Evolutionary conservation across 2,329 filamentous ascomycete genomes (phyloP).

Genomic region (Clonostachys solani): DNA sequence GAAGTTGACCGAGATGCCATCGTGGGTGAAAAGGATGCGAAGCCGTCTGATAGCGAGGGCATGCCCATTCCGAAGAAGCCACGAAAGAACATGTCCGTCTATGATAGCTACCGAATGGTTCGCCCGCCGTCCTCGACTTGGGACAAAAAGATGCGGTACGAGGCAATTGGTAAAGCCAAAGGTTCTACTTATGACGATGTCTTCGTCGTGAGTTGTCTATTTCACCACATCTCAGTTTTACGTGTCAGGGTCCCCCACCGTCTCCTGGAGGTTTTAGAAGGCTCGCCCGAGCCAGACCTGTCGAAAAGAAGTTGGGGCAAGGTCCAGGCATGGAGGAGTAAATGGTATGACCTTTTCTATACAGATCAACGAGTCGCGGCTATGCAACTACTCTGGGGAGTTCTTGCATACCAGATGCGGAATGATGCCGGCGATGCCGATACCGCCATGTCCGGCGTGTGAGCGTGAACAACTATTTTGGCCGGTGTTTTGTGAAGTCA

Average conservation of each 20-base stretch:
- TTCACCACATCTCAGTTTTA: constrained; percentile 57
- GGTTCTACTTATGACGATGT: constrained; percentile 53
- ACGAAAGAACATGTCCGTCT: constrained; percentile 52
- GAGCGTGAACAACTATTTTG: too few relatives aligned
- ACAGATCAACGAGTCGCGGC: constrained; percentile 49
- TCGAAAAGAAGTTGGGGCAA: constrained; percentile 40
- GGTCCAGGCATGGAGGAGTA: constrained; percentile 52
- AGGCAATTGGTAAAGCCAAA: constrained; percentile 46
- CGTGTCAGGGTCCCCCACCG: constrained; percentile 52
- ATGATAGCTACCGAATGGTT: constrained; percentile 61
- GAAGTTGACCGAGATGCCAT: constrained; percentile 48
- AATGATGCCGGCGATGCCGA: constrained; percentile 1
- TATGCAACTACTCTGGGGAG: constrained; percentile 52
- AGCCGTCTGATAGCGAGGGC: constrained; percentile 15
- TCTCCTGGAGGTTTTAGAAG: constrained; percentile 48
- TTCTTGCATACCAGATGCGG: constrained; percentile 59
- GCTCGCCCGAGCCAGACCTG: constrained; percentile 27
- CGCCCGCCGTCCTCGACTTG: constrained; percentile 52
- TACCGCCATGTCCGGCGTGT: too few relatives aligned
- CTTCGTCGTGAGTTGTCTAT: constrained; percentile 56
- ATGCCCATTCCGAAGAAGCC: constrained; percentile 35
- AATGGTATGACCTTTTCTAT: constrained; percentile 58
- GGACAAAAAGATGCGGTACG: constrained; percentile 56
- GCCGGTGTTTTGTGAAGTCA: too few relatives aligned
- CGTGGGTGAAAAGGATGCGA: constrained; percentile 40